Evolutionary conservation across 2,329 filamentous ascomycete species (phyloP).

Genomic region (Fusarium subtropicale): DNA sequence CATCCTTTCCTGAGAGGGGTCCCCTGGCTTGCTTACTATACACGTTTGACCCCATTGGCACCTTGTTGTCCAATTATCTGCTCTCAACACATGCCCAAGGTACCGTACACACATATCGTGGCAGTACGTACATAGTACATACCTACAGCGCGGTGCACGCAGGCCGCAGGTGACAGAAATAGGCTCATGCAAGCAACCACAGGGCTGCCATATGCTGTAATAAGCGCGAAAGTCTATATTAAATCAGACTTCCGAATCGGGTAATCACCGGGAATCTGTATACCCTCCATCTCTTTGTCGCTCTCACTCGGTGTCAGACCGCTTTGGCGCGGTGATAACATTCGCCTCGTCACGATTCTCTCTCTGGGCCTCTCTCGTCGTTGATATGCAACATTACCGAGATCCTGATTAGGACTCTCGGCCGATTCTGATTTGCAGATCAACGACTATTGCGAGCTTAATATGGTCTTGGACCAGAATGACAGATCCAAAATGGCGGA

Average conservation of each 20-base stretch:
- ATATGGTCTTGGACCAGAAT: constrained; percentile 9
- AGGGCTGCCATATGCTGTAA: constrained; percentile 16
- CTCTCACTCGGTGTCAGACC: not conserved
- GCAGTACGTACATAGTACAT: not conserved
- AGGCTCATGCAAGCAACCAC: constrained; percentile 33
- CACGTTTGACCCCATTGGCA: constrained; percentile 25
- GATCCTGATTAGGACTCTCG: constrained; percentile 2
- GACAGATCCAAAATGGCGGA: constrained; percentile 25
- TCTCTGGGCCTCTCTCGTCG: not conserved
- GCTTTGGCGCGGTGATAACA: not conserved
- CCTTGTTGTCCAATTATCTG: constrained; percentile 19
- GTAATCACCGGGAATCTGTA: constrained; percentile 29
- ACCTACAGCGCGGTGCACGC: not conserved
- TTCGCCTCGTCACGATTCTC: constrained; percentile 3
- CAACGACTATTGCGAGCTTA: not conserved
- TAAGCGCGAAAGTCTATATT: constrained; percentile 25
- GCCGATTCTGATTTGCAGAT: constrained; percentile 8
- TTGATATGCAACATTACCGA: constrained; percentile 3
- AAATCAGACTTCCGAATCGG: constrained; percentile 18
- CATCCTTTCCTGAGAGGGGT: constrained; percentile 4
- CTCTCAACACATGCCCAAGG: not conserved
- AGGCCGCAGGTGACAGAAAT: constrained; percentile 29
- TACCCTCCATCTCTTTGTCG: constrained; percentile 11
- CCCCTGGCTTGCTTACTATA: constrained; percentile 25
- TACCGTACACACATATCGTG: not conserved